Evolutionary conservation across 2,329 filamentous ascomycete genomes (phyloP), one percentile per base, ranked within the genome.

Genomic region (Hysterium pulicare): DNA sequence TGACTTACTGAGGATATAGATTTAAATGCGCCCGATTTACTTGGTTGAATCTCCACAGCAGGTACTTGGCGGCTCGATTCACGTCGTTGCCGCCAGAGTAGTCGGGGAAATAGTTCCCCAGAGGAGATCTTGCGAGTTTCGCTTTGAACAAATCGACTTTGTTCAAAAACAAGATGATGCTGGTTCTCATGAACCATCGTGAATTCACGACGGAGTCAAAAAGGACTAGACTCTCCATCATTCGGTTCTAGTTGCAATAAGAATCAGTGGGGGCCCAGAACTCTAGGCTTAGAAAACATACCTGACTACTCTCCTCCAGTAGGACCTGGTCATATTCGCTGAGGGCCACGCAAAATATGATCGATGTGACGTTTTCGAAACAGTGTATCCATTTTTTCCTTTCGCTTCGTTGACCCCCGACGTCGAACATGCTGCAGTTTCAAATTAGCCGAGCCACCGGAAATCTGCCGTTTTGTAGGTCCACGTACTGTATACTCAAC

Each of bases 381-480:
- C 93, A 98, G 72, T 98, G 93, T 64, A 98, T 98, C 93, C 93
- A 98, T 74, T 98, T 98, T 76, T 98, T 98, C 49, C 93, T 82
- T 71, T 98, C 93, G 68, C 91, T 97, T 64, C 93, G 78, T 71
- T 98, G 93, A 19, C 93, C 93, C 49, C 93, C 93, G 4, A 98
- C 93, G 67, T 98, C 93, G 64, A 98, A 98, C 93, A 98, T 98
- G 73, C 91, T 97, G 62, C 44, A 38, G 38, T 51, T 59, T 56
- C 53, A 59, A 22, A 51, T 61, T 62, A 65, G 60, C 54, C 41
- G 44, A 52, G 47, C 34, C 31, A 37, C 46, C 41, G 40, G 17
- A 24, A 44, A 31, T 34, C 20, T 26, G 42, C 46, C 42, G 47
- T 46, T 33, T 30, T 31, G 26, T 17, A 23, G 37, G 24, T 36